A percentile compares a stretch with the other conserved stretches of the same genome.
These are phyloP conservation scores for Dothistroma pini DNA, from an alignment of 2,329 filamentous ascomycete species.

Conservation along the genomic window DNA sequence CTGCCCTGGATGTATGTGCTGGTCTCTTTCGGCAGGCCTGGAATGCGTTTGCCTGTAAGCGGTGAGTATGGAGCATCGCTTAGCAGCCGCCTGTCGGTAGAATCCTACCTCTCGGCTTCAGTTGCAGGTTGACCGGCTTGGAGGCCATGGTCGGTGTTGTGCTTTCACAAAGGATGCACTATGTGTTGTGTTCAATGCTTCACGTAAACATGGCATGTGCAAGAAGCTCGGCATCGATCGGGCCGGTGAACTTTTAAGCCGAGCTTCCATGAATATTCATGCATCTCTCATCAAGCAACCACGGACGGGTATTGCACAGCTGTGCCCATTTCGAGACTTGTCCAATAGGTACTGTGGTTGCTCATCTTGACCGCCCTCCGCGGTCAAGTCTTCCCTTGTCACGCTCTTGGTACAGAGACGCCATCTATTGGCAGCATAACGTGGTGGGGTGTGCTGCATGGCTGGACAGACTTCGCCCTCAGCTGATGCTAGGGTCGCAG, in stretches of 20 bases:
- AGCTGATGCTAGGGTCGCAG: not conserved
- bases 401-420: not conserved
- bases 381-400: not conserved
- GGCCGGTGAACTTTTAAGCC: not conserved
- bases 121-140: constrained; percentile 41
- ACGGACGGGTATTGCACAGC: not conserved
- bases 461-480: not conserved
- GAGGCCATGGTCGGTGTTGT: constrained; percentile 38
- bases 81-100: not conserved
- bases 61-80: constrained; percentile 8
- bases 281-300: not conserved
- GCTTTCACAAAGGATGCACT: not conserved
- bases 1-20: constrained; percentile 51
- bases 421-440: not conserved
- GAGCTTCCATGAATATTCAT: not conserved
- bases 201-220: not conserved
- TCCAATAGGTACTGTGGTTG: not conserved
- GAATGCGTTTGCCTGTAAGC: constrained; percentile 57
- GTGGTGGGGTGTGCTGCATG: not conserved
- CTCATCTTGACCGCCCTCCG: not conserved
- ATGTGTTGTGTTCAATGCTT: not conserved
- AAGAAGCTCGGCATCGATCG: not conserved
- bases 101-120: constrained; percentile 44
- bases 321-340: no score
- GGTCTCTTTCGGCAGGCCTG: constrained; percentile 56